These are phyloP conservation scores for Crithidia sp. DNA, from an alignment of 208 protist genomes.

Conservation along the genomic window DNA sequence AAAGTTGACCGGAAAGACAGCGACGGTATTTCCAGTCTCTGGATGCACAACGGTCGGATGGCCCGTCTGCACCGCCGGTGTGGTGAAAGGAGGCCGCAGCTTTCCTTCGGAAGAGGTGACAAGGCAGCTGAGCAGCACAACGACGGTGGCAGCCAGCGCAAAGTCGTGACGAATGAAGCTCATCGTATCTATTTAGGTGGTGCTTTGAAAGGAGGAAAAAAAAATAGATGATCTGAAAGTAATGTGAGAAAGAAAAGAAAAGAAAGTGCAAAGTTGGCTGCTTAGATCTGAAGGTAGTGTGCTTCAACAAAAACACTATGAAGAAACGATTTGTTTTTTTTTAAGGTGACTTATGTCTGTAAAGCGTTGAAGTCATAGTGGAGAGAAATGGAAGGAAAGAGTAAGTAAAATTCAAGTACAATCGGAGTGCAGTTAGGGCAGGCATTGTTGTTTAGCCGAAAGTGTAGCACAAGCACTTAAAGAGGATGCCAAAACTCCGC, in stretches of 20 bases:
- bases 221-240: not conserved
- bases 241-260: not conserved
- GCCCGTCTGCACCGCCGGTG: constrained; percentile 22
- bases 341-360: not conserved
- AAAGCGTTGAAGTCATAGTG: not conserved
- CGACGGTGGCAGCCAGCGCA: not conserved
- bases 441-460: too few relatives aligned
- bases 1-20: constrained; percentile 29
- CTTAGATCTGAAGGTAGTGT: not conserved
- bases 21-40: constrained; percentile 9
- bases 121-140: constrained; percentile 3
- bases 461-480: too few relatives aligned
- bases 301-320: not conserved
- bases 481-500: too few relatives aligned
- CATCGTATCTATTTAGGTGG: not conserved
- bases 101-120: constrained; percentile 4
- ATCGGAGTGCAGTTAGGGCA: too few relatives aligned
- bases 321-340: too few relatives aligned
- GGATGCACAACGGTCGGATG: constrained; percentile 15
- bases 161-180: not conserved
- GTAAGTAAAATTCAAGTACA: too few relatives aligned
- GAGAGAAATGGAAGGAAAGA: not conserved
- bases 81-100: constrained; percentile 20
- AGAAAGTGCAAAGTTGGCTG: not conserved
- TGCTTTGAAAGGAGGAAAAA: not conserved